Evolutionary conservation across 805 yeast genomes (phyloP), one percentile per base, ranked within the genome.

Genomic region (Candida vartiovaarae): DNA sequence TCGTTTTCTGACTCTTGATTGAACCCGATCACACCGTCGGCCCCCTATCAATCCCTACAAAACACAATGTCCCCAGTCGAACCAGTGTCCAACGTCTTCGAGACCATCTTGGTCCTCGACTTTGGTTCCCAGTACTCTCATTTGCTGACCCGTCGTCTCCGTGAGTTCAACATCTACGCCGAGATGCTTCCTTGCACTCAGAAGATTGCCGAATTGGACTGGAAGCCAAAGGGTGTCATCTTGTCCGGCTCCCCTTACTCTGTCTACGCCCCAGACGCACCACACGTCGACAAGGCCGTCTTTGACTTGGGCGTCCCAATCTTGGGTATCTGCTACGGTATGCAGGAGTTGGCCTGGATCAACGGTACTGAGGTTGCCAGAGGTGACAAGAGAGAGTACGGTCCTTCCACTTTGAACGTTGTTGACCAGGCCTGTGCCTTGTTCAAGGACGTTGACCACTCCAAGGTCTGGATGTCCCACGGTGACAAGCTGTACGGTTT

Each of bases 111-210:
- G 71, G 97, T 93, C 65, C 78, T 93, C 63, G 99, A 93, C 66
- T 93, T 93, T 63, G 99, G 99, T 50, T 93, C 99, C 49, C 99
- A 93, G 72, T 93, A 93, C 72, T 87, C 96, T 46, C 99, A 93
- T 63, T 71, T 93, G 64, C 89, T 93, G 65, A 90, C 97, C 49
- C 84, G 99, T 71, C 86, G 99, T 71, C 77, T 93, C 57, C 87
- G 99, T 76, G 99, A 93, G 68, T 86, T 90, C 75, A 89, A 93
- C 66, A 91, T 93, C 54, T 93, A 93, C 67, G 98, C 99, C 54
- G 99, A 93, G 72, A 93, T 93, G 99, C 78, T 93, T 52, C 99
- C 99, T 55, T 93, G 99, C 71, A 93, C 99, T 43, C 99, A 95
- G 71, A 93, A 93, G 74, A 91, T 93, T 62, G 64, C 83, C 43